Evolutionary conservation across 176 grass and related monocot species (phyloP).

Genomic region (Pontederia crassipes): DNA sequence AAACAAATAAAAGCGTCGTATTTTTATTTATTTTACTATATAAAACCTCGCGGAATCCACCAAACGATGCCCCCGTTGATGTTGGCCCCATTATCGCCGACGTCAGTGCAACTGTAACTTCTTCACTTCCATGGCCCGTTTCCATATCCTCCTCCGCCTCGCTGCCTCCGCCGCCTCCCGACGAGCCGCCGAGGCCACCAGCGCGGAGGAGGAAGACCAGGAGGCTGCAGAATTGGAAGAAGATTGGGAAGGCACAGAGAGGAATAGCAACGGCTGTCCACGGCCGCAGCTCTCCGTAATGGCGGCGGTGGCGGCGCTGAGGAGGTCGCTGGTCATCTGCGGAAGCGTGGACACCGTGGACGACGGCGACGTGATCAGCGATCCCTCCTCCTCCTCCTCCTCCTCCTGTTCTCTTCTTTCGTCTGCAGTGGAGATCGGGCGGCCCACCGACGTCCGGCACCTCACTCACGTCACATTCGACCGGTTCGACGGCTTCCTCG

Average conservation of each 20-base stretch:
- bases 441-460: constrained; percentile 73
- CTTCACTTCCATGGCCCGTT: constrained; percentile 35
- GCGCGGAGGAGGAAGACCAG: constrained; percentile 22
- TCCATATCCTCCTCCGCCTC: constrained; percentile 53
- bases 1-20: too few relatives aligned
- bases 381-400: neutral
- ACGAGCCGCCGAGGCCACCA: too few relatives aligned
- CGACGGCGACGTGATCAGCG: constrained; percentile 18
- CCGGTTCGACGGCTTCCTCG: constrained; percentile 78
- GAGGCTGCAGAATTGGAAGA: too few relatives aligned
- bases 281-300: constrained; percentile 46
- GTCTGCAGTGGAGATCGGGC: constrained; percentile 56
- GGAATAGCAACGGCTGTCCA: constrained; percentile 48
- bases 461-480: constrained; percentile 84
- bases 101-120: too few relatives aligned
- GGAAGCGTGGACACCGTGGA: constrained; percentile 26
- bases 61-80: too few relatives aligned
- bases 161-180: constrained; percentile 34
- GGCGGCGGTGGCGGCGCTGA: constrained; percentile 46
- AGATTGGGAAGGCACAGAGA: constrained; percentile 8
- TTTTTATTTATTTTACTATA: too few relatives aligned
- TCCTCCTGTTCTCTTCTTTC: too few relatives aligned
- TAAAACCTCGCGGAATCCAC: too few relatives aligned
- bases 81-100: too few relatives aligned
- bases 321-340: constrained; percentile 89